These are phyloP conservation scores for Botrytis porri DNA, from an alignment of 2,329 filamentous ascomycete genomes.

Conservation along the genomic window DNA sequence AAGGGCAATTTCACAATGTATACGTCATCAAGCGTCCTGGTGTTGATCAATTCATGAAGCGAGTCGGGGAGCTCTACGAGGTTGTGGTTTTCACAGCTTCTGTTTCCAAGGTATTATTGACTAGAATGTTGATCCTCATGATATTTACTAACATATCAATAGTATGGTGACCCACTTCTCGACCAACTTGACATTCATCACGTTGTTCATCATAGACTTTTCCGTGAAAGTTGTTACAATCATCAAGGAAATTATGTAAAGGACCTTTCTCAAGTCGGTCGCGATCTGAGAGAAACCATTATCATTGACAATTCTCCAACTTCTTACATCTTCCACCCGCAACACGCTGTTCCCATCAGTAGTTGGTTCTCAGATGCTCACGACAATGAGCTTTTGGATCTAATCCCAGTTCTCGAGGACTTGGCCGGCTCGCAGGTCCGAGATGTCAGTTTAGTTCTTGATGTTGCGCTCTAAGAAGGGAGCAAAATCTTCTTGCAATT, in stretches of 20 bases:
- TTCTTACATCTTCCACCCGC: constrained; percentile 98
- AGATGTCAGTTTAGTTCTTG: constrained; percentile 95
- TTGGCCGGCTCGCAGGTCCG: constrained; percentile 82
- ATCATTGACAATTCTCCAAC: constrained; percentile 99
- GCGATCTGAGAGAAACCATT: constrained; percentile 94
- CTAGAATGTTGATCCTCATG: constrained; percentile 1
- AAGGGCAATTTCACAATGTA: constrained; percentile 98
- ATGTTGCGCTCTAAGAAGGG: constrained; percentile 69
- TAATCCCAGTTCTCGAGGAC: constrained; percentile 98
- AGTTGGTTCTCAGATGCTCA: constrained; percentile 99
- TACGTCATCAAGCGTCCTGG: constrained; percentile 99
- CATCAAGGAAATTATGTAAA: constrained; percentile 99
- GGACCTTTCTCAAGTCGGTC: constrained; percentile 93
- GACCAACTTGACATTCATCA: constrained; percentile 97
- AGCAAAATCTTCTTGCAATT: constrained; percentile 36
- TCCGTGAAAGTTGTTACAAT: constrained; percentile 98
- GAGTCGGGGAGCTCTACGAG: constrained; percentile 95
- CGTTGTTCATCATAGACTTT: constrained; percentile 92
- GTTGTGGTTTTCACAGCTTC: constrained; percentile 98
- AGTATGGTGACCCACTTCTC: constrained; percentile 94
- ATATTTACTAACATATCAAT: constrained; percentile 21
- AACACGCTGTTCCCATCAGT: constrained; percentile 98
- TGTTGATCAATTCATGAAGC: constrained; percentile 98
- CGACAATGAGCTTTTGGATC: constrained; percentile 95
- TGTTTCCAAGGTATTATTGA: constrained; percentile 78